Base-by-base conservation (phyloP, 768 basidiomycete genomes). In the Trametes gibbosa region DNA sequence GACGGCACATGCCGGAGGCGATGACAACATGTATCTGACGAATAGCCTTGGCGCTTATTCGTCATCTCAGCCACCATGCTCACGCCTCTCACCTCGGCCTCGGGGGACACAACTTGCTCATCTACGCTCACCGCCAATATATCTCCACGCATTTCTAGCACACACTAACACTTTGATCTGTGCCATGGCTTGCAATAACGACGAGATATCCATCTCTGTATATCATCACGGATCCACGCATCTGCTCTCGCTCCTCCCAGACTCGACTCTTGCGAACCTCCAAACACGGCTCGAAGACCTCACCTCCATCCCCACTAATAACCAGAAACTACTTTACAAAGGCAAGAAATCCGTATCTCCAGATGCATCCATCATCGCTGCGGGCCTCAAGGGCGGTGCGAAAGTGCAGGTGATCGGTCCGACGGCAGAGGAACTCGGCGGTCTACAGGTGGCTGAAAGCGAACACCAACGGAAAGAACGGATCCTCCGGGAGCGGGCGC, bases 301-400 rank as follows among this genome's bases (percentile, higher is more conserved):
- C 27, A 91, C 88, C 1, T 76, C 78, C 24, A 85, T 91, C 12
- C 87, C 88, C 0, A 78, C 83, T 3, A 68, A 77, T 3, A 73
- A 85, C 40, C 89, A 92, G 74, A 92, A 92, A 66, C 75, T 91
- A 41, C 69, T 91, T 9, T 87, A 80, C 74, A 89, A 84, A 68
- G 87, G 89, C 34, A 90, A 87, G 76, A 80, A 74, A 52, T 56
- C 69, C 0, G 34, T 71, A 17, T 47, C 70, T 17, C 62, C 66
- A 40, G 59, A 56, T 12, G 67, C 64, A 24, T 73, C 63, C 5
- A 50, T 62, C 58, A 47, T 77, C 66, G 71, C 81, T 66, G 75
- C 74, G 0, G 89, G 89, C n/a, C 66, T 92, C 40, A 85, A 79
- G 65, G 74, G 83, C 59, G 87, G 88, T 9, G 65, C 75, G 50